A percentile compares a stretch with the other conserved stretches of the same genome.
phyloP scores from a whole-genome alignment of 2,329 filamentous ascomycete genomes.

The Penicillium griseofulvum region DNA sequence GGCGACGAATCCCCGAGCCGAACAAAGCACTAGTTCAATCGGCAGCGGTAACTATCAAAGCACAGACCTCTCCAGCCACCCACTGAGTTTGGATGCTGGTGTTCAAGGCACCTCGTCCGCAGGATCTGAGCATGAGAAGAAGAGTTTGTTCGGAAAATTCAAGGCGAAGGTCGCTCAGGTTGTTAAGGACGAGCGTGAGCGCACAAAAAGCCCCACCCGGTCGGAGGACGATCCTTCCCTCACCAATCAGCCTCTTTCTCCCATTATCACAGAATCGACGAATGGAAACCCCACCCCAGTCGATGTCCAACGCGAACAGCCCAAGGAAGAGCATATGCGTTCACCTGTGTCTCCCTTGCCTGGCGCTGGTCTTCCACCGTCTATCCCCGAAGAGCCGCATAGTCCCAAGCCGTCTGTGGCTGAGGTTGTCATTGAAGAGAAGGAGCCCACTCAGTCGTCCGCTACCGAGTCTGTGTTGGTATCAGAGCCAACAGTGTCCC shows the following conservation, averaged over 20 bases:
- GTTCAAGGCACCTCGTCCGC: conserved; percentile 33
- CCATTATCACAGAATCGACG: conserved; percentile 23
- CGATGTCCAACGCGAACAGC: conserved; percentile 24
- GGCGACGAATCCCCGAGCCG: conserved; percentile 63
- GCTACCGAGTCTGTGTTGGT: not conserved
- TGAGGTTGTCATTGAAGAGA: conserved; percentile 6
- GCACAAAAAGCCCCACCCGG: conserved; percentile 52
- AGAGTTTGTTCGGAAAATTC: conserved; percentile 63
- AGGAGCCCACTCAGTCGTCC: not conserved
- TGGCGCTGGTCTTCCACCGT: conserved; percentile 30
- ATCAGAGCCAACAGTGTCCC: not conserved
- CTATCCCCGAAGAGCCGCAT: conserved; percentile 36
- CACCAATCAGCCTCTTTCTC: conserved; percentile 37
- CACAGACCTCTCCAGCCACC: conserved; percentile 38
- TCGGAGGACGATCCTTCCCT: conserved; percentile 35
- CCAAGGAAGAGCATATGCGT: conserved; percentile 21
- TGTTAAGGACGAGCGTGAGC: conserved; percentile 54
- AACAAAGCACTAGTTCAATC: conserved; percentile 66
- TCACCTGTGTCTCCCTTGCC: conserved; percentile 32
- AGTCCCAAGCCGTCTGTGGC: conserved; percentile 26
- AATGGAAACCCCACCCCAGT: conserved; percentile 22
- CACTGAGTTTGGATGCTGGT: conserved; percentile 40
- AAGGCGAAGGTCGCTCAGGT: conserved; percentile 59
- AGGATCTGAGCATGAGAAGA: conserved; percentile 51
- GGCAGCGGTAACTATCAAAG: conserved; percentile 56